Base-by-base conservation (phyloP, 2,329 filamentous ascomycete species). In the Septoria petroselini region DNA sequence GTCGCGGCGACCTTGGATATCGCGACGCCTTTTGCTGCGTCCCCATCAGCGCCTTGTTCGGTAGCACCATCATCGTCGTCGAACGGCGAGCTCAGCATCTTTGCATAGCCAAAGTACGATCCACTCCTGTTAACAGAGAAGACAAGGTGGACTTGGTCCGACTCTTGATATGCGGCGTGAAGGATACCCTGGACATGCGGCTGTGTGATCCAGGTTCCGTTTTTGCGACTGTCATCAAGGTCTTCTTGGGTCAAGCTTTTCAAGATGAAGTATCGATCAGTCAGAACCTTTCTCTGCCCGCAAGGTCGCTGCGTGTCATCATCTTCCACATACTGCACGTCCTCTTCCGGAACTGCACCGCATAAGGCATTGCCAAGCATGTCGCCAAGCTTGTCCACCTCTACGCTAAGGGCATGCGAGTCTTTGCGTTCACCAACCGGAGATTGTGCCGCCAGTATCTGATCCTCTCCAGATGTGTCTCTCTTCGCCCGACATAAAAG, bases 51-150 rank as follows among this genome's bases (percentile, higher is more conserved):
- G 23, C 23, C 41, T 38, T 30, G 33, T 9, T 38, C 15, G 19
- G 21, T 34, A 14, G 19, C 33, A 18, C 88, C 73, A 57, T 91
- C 86, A 85, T 50, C 73, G 56, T 91, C 86, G 85, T 50, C 90
- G 79, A 62, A 85, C 3, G 64, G 96, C 93, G 7, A 83, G 75
- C 91, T 95, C 7, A 77, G 74, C 91, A 97, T 97, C 27, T 86
- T 82, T 15, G 91, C 91, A 64, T 94, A 96, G 15, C 91, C 91
- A 71, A 93, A 96, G 65, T 96, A 97, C 68, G 95, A 91, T 9
- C 91, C 91, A 0, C 91, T 96, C 64, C 96, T 96, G 69, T 97
- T 97, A 12, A 91, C 91, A 1, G 91, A 96, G 68, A 97, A 97
- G 11, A 97, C 82, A 23, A 97, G 76, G 64, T 90, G 96, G 1